Percentiles rank a stretch among this genome's conserved stretches.
Conservation (phyloP, 2,329 filamentous ascomycete species). For the Fusarium sp. region DNA sequence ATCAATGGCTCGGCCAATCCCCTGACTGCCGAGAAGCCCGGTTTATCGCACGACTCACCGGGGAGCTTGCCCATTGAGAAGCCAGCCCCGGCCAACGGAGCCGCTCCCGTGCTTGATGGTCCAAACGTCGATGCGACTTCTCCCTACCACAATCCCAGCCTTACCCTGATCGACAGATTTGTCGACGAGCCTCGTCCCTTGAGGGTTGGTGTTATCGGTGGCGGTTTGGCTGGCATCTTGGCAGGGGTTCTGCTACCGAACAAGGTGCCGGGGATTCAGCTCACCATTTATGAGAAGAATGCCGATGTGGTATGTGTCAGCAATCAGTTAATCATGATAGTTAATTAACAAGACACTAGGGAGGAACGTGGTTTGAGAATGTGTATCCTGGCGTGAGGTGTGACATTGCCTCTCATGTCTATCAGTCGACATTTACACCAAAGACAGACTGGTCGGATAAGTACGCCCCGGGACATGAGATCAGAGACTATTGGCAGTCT, state of each 20-base stretch:
- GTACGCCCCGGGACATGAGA: slow-evolving; percentile 75
- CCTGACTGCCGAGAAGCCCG: slow-evolving; percentile 3
- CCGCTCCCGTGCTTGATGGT: slow-evolving; percentile 12
- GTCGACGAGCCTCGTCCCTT: slow-evolving; percentile 50
- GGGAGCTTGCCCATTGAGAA: slow-evolving; percentile 9
- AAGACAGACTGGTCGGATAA: slow-evolving; percentile 76
- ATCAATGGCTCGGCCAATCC: slow-evolving; percentile 13
- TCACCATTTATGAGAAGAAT: slow-evolving; percentile 77
- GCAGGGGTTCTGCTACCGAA: slow-evolving; percentile 73
- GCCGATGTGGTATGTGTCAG: slow-evolving; percentile 67
- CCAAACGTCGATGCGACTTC: slow-evolving; percentile 28
- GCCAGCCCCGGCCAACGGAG: slow-evolving; percentile 13
- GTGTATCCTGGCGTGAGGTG: slow-evolving; percentile 74
- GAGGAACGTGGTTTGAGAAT: slow-evolving; percentile 66
- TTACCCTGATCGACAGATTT: slow-evolving; percentile 45
- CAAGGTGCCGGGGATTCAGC: slow-evolving; percentile 74
- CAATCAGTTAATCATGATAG: fast-evolving
- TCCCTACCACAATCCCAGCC: slow-evolving; percentile 34
- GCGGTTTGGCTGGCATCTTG: slow-evolving; percentile 52
- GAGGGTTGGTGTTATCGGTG: slow-evolving; percentile 51
- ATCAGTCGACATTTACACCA: slow-evolving; percentile 74
- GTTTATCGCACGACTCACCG: not conserved
- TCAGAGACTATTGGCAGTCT: slow-evolving; percentile 72
- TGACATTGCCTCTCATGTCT: slow-evolving; percentile 76
- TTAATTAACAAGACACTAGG: slow-evolving; percentile 42